Evolutionary conservation across 129 eudicot species (phyloP).

Genomic region (Centaurea solstitialis): DNA sequence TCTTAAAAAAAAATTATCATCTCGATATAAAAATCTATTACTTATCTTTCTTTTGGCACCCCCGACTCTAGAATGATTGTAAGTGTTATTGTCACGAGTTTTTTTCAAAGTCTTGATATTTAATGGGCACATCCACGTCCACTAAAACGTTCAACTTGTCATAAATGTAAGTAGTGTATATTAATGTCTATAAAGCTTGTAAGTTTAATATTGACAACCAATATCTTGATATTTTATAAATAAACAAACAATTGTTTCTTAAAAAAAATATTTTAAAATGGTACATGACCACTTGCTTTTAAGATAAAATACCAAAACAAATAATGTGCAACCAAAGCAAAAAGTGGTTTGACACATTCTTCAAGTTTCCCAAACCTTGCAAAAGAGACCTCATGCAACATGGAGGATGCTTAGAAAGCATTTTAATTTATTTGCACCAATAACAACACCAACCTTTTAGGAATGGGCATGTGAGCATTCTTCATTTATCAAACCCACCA

Average conservation of each 20-base stretch:
- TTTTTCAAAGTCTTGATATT: background rate
- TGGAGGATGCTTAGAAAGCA: slow-evolving; percentile 7
- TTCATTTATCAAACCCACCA: background rate
- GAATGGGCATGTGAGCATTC: slow-evolving; percentile 2
- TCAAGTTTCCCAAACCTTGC: background rate
- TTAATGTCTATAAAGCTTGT: background rate
- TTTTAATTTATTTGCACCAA: background rate
- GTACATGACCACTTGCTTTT: background rate
- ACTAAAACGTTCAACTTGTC: background rate
- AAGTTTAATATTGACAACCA: background rate
- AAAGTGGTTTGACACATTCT: background rate
- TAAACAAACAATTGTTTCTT: background rate
- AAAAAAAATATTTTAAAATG: background rate
- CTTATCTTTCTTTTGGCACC: background rate
- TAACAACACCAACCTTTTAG: background rate
- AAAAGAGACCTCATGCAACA: slow-evolving; percentile 1
- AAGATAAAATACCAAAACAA: background rate
- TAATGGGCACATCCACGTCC: background rate
- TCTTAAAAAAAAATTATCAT: background rate
- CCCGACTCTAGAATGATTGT: background rate
- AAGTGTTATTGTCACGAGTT: background rate
- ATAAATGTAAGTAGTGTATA: background rate
- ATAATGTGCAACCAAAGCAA: background rate
- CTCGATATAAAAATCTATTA: background rate
- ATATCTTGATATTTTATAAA: background rate